Conservation (phyloP, 2,329 filamentous ascomycete genomes). For the Xylaria sp. region DNA sequence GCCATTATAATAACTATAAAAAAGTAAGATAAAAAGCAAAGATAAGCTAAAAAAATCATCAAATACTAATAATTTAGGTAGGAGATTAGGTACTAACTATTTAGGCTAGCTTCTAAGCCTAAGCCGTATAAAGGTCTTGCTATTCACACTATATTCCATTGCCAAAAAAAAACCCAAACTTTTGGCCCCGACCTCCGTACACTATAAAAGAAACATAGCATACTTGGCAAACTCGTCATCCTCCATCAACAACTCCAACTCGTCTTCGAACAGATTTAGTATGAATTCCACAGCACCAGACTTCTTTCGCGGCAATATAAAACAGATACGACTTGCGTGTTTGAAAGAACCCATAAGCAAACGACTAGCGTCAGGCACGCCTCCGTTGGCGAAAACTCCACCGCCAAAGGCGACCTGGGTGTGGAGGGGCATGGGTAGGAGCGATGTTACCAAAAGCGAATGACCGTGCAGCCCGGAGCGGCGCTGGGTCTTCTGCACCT, state of each 20-base stretch:
- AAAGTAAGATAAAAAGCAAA: too few relatives aligned
- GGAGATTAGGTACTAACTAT: too few relatives aligned
- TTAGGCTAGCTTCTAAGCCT: too few relatives aligned
- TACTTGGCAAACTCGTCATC: constrained; percentile 19
- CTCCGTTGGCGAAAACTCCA: constrained; percentile 18
- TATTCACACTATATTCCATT: too few relatives aligned
- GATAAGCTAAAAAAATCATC: too few relatives aligned
- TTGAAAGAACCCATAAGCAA: constrained; percentile 19
- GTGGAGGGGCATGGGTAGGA: constrained; percentile 12
- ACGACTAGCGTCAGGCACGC: constrained; percentile 19
- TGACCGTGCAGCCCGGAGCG: background rate
- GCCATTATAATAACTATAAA: too few relatives aligned
- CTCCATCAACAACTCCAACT: constrained; percentile 20
- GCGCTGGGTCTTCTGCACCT: too few relatives aligned
- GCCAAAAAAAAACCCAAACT: too few relatives aligned
- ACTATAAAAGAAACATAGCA: too few relatives aligned
- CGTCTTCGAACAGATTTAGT: constrained; percentile 25
- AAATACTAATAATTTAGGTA: too few relatives aligned
- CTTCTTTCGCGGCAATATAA: constrained; percentile 20
- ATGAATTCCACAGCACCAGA: constrained; percentile 28
- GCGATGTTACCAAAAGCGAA: constrained; percentile 16
- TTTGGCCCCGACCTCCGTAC: too few relatives aligned
- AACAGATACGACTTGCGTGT: background rate
- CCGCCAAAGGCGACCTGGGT: constrained; percentile 17
- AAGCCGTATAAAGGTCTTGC: too few relatives aligned